A percentile compares a stretch with the other conserved stretches of the same genome.
phyloP scores from a whole-genome alignment of 176 grass and related monocot species.

The Phoenix roebelenii region DNA sequence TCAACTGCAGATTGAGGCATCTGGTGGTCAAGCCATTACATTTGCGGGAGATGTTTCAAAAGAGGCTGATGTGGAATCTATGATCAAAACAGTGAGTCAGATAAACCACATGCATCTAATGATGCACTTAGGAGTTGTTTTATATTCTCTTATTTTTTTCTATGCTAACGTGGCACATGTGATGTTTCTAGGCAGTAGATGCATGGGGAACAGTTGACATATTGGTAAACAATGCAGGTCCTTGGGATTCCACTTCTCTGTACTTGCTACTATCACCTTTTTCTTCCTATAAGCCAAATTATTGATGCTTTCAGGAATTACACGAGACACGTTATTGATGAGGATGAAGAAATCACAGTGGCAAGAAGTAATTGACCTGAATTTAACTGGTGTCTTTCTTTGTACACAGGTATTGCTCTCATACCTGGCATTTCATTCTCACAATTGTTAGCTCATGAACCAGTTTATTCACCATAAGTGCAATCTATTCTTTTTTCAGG shows the following conservation, averaged over 20 bases:
- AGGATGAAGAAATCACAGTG: conserved; percentile 99
- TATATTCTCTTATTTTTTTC: conserved; percentile 8
- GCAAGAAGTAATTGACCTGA: conserved; percentile 96
- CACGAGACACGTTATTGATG: conserved; percentile 88
- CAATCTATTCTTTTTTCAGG: conserved; percentile 42
- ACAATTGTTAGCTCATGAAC: neutral
- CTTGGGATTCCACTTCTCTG: conserved; percentile 1
- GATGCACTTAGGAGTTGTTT: too few relatives aligned
- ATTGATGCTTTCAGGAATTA: conserved; percentile 61
- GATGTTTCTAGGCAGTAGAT: conserved; percentile 58
- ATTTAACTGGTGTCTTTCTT: conserved; percentile 93
- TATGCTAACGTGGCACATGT: conserved; percentile 9
- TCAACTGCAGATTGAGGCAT: conserved; percentile 56
- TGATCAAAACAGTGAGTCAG: conserved; percentile 85
- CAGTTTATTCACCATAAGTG: conserved; percentile 18
- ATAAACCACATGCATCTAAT: too few relatives aligned
- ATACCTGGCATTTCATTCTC: neutral
- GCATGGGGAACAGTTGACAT: conserved; percentile 91
- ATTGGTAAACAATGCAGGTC: conserved; percentile 97
- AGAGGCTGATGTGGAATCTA: conserved; percentile 89
- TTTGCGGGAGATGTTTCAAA: conserved; percentile 97
- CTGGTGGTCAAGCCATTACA: conserved; percentile 84
- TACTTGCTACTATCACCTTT: conserved; percentile 2
- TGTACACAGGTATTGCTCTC: conserved; percentile 62
- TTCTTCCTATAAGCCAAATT: conserved; percentile 2